A percentile compares a stretch with the other conserved stretches of the same genome.
These are phyloP conservation scores for Pseudotulostoma volvatum DNA, from an alignment of 495 filamentous ascomycete species.

Conservation along the genomic window DNA sequence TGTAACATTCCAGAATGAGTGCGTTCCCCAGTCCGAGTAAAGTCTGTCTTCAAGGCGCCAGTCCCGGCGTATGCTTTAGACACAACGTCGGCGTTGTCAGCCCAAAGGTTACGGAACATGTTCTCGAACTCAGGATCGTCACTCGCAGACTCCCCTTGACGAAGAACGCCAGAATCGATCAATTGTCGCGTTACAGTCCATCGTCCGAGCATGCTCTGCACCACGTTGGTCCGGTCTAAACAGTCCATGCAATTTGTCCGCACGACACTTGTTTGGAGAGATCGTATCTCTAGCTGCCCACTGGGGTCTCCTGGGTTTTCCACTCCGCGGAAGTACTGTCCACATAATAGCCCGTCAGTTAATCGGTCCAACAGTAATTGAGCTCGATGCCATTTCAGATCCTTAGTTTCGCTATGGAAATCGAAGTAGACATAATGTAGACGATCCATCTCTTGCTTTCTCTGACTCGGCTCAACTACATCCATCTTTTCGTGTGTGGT, in stretches of 20 bases:
- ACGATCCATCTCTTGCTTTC: constrained; percentile 50
- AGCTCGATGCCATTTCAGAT: constrained; percentile 81
- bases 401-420: constrained; percentile 94
- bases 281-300: constrained; percentile 60
- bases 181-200: constrained; percentile 78
- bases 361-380: constrained; percentile 72
- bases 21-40: constrained; percentile 75
- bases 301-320: constrained; percentile 58
- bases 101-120: constrained; percentile 91
- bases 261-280: constrained; percentile 68
- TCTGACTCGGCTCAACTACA: constrained; percentile 46
- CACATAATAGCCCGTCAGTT: constrained; percentile 47
- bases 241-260: constrained; percentile 99
- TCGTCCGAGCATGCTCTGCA: constrained; percentile 87
- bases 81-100: constrained; percentile 93
- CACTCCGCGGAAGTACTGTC: constrained; percentile 84
- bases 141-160: constrained; percentile 47
- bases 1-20: constrained; percentile 68
- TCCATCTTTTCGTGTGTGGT: constrained; percentile 64
- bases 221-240: constrained; percentile 91
- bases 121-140: constrained; percentile 65
- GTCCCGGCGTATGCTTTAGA: constrained; percentile 86
- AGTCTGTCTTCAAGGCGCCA: constrained; percentile 89
- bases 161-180: constrained; percentile 59
- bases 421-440: constrained; percentile 96